Base-by-base conservation (phyloP, 139 green algal species). In the Medakamo hakoo region DNA sequence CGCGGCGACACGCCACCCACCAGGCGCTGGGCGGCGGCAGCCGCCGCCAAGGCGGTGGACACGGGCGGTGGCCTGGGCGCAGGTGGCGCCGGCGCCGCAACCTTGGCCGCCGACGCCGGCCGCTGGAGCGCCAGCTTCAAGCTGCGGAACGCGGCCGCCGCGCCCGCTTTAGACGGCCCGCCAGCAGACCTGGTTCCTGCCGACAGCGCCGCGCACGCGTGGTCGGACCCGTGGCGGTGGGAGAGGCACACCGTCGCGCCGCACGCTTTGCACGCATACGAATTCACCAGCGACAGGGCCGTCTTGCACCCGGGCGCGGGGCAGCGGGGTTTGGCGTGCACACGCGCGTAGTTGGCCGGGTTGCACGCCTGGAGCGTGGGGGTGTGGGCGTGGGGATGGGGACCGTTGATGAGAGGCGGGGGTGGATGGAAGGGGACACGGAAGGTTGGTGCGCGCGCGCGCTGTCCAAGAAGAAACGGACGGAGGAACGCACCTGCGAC, bases 221-320 rank as follows among this genome's bases (percentile, higher is more conserved):
- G 85, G 70, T 90, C 83, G 1, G 60, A 18, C 3, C 57, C 48
- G 22, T 84, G 71, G 19, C 86, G 70, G 72, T 93, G 86, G 60
- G 67, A 73, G 18, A 91, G 62, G 68, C 86, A 93, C 3, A 90
- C 73, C 0, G 40, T 49, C 1, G 62, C 27, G 1, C 66, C 65
- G 30, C 72, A 78, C 14, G 74, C 31, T 49, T 82, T 79, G 77
- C 84, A 91, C 4, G 55, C 62, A 63, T 84, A 87, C 2, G 67
- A 74, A 70, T 89, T 92, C 55, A 82, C 71, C 29, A 63, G 75
- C n/a, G 61, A 82, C 4, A 94, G 76, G 71, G 79, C 83, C 69
- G 90, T 79, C 30, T 69, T 72, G 71, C 86, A 94, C 9, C 74
- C 63, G 0, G 52, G 29, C 25, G 73, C 83, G 0, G 81, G 73